Evolutionary conservation across 2,329 filamentous ascomycete genomes (phyloP), one percentile per base, ranked within the genome.

Genomic region (Lachnellula occidentalis): DNA sequence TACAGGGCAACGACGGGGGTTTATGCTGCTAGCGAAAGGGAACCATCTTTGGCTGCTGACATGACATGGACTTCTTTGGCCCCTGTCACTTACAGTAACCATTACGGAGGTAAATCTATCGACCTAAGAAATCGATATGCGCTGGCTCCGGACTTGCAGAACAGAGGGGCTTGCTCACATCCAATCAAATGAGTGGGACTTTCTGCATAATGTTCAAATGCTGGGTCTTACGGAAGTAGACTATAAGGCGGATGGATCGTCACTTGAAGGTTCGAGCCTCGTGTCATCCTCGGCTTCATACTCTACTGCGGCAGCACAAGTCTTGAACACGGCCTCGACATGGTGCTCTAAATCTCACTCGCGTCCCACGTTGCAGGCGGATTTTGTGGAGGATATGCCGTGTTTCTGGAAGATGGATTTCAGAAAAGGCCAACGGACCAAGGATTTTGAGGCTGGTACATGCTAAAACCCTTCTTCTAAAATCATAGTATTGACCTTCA

Each of bases 201-300:
- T 9, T 41, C 37, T 39, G 49, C 53, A 61, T 61, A 61, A 59
- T 59, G 14, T 48, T 61, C 60, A 55, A 58, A 50, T 45, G 50
- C 50, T 59, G 58, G 56, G 55, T 57, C 58, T 53, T 50, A 53
- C 53, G 27, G 8, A 31, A 53, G 21, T 22, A 48, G 46, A 24
- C 48, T 34, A 48, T 48, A 52, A 48, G 50, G 56, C 48, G 34
- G 45, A n/a, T 37, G 34, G 45, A n/a, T 37, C 36, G 21, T 42
- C 34, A 50, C 27, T 49, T 24, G 19, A 50, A 50, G 36, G 36
- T 39, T 39, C 36, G 48, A 27, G 46, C 34, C 46, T 48, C 48
- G 48, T 50, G 48, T 50, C 36, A 50, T 50, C 48, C 17, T 50
- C 48, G 48, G 48, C 48, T 42, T 24, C 11, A 31, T 27, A 41